Conservation (phyloP, 2,329 filamentous ascomycete species). For the Botrytis byssoidea region DNA sequence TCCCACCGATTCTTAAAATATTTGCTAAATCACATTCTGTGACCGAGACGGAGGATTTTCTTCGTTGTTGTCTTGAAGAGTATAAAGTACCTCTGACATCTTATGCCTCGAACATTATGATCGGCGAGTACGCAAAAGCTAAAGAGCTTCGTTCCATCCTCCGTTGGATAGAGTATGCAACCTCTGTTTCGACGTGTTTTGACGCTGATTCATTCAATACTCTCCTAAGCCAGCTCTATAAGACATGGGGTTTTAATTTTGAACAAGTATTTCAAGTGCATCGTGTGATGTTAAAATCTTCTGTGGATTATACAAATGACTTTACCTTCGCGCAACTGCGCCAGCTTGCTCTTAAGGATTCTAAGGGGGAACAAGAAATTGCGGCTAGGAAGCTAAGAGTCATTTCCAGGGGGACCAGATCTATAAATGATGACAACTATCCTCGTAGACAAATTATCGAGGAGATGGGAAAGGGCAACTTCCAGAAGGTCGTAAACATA, state of each 20-base stretch:
- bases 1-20: constrained; percentile 36
- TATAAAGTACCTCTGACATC: constrained; percentile 29
- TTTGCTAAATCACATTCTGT: constrained; percentile 34
- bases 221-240: constrained; percentile 33
- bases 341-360: constrained; percentile 24
- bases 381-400: constrained; percentile 14
- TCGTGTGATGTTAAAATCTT: constrained; percentile 21
- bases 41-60: constrained; percentile 34
- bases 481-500: constrained; percentile 29
- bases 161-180: constrained; percentile 35
- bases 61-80: constrained; percentile 29
- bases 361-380: constrained; percentile 8
- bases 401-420: not conserved
- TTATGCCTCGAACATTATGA: constrained; percentile 32
- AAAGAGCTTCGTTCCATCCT: constrained; percentile 35
- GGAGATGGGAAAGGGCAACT: constrained; percentile 26
- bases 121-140: constrained; percentile 33
- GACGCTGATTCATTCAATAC: constrained; percentile 35
- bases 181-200: constrained; percentile 24
- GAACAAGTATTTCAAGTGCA: constrained; percentile 31
- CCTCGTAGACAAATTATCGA: constrained; percentile 29
- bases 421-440: constrained; percentile 17
- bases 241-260: constrained; percentile 31
- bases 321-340: constrained; percentile 30
- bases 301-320: constrained; percentile 18